Conservation (phyloP, 768 basidiomycete species). For the Hygrophorus pudorinus region DNA sequence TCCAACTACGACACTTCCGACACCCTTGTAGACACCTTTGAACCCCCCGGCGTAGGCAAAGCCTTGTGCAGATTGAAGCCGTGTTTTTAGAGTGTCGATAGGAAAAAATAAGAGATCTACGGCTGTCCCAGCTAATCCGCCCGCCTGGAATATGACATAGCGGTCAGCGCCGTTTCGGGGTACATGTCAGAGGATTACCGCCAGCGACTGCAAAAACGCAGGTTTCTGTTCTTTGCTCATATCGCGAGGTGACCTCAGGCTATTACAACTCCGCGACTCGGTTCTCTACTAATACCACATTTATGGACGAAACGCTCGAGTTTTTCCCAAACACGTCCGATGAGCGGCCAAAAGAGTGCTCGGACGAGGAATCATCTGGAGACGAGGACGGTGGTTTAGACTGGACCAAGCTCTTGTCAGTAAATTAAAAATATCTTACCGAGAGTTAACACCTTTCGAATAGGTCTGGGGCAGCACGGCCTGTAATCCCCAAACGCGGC, state of each 20-base stretch:
- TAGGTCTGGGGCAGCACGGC: slow-evolving; percentile 37
- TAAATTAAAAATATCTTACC: slow-evolving; percentile 4
- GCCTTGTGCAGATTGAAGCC: slow-evolving; percentile 82
- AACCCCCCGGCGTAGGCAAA: slow-evolving; percentile 84
- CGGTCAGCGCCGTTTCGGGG: neutral
- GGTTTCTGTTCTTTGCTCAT: slow-evolving; percentile 21
- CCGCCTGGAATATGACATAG: slow-evolving; percentile 41
- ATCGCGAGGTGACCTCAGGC: neutral
- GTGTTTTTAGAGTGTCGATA: slow-evolving; percentile 94
- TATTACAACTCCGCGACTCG: neutral
- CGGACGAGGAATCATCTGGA: slow-evolving; percentile 42
- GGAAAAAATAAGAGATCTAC: slow-evolving; percentile 97
- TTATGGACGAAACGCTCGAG: slow-evolving; percentile 59
- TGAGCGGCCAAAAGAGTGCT: slow-evolving; percentile 21
- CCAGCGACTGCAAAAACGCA: slow-evolving; percentile 35
- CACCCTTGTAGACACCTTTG: slow-evolving; percentile 82
- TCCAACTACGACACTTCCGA: slow-evolving; percentile 90
- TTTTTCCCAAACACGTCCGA: slow-evolving; percentile 18
- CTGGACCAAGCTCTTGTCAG: slow-evolving; percentile 71
- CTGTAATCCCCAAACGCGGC: slow-evolving; percentile 87
- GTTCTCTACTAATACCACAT: neutral
- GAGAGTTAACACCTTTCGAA: slow-evolving; percentile 6
- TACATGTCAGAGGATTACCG: slow-evolving; percentile 23
- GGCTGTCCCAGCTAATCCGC: slow-evolving; percentile 84
- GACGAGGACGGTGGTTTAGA: slow-evolving; percentile 72